phyloP scores from a whole-genome alignment of 108 stramenopile genomes.

The Bacterosira constricta region DNA sequence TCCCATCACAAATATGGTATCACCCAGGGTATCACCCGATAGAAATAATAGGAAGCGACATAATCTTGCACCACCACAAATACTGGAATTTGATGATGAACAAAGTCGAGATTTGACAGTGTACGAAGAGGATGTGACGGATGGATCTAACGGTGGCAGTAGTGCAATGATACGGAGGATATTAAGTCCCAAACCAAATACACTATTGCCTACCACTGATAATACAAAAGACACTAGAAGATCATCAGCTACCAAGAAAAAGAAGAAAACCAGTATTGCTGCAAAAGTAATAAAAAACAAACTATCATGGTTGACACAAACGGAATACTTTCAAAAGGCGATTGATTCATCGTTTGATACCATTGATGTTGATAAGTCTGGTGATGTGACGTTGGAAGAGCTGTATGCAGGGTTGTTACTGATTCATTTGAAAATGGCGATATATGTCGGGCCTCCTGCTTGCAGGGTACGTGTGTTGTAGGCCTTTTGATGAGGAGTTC shows the following conservation, averaged over 20 bases:
- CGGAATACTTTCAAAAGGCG: conserved; percentile 56
- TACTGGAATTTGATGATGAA: neutral
- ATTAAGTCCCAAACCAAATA: too few relatives aligned
- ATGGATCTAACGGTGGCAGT: too few relatives aligned
- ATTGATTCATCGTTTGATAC: conserved; percentile 60
- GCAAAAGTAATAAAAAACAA: neutral
- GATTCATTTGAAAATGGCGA: conserved; percentile 80
- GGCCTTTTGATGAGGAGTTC: conserved; percentile 1
- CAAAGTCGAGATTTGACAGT: neutral
- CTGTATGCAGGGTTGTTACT: conserved; percentile 75
- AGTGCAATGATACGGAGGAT: neutral
- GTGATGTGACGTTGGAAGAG: conserved; percentile 74
- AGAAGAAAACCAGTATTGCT: neutral
- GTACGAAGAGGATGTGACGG: conserved; percentile 14
- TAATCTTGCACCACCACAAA: neutral
- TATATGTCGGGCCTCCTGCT: conserved; percentile 81
- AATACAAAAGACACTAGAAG: too few relatives aligned
- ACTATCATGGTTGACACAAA: conserved; percentile 45
- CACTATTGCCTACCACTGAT: too few relatives aligned
- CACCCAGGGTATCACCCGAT: neutral
- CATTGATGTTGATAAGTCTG: conserved; percentile 70
- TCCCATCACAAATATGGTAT: neutral
- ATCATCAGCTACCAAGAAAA: too few relatives aligned
- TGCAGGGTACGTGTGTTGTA: conserved; percentile 55
- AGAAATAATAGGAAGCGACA: neutral